Percentiles rank a stretch among this genome's conserved stretches.
Evolutionary conservation across 345 rosid genomes (phyloP).

Genomic region (Aegle marmelos): DNA sequence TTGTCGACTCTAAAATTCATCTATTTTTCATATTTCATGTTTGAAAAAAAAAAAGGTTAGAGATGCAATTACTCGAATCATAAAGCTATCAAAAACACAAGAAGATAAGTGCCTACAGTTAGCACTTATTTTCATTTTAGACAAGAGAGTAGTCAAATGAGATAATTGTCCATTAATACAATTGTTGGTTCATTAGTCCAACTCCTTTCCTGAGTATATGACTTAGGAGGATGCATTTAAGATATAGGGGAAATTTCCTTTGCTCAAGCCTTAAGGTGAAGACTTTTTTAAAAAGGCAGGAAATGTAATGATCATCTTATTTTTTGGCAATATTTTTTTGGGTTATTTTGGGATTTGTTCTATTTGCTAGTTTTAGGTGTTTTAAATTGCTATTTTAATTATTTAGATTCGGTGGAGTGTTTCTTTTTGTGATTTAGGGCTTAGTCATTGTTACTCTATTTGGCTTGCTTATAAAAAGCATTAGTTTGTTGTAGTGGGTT

Average conservation of each 20-base stretch:
- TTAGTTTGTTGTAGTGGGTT: too few relatives aligned
- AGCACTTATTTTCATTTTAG: not conserved
- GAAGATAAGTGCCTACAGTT: not conserved
- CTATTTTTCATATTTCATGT: not conserved
- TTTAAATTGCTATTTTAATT: too few relatives aligned
- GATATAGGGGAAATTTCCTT: not conserved
- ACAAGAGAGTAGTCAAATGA: not conserved
- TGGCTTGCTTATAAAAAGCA: too few relatives aligned
- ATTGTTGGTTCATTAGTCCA: not conserved
- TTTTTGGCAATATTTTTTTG: not conserved
- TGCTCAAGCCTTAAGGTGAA: not conserved
- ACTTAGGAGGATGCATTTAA: not conserved
- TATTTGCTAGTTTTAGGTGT: too few relatives aligned
- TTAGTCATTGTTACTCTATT: too few relatives aligned
- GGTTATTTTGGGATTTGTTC: not conserved
- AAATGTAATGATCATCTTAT: not conserved
- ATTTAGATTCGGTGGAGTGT: too few relatives aligned
- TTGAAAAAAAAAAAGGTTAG: not conserved
- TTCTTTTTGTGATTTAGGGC: too few relatives aligned
- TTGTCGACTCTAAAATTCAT: not conserved
- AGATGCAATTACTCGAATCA: not conserved
- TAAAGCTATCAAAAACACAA: not conserved
- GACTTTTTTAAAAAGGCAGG: not conserved
- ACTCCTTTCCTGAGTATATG: not conserved
- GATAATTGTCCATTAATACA: not conserved